Percentiles rank a stretch among this genome's conserved stretches.
These are phyloP conservation scores for Penicillium coprophilum DNA, from an alignment of 495 filamentous ascomycete genomes.

Conservation along the genomic window DNA sequence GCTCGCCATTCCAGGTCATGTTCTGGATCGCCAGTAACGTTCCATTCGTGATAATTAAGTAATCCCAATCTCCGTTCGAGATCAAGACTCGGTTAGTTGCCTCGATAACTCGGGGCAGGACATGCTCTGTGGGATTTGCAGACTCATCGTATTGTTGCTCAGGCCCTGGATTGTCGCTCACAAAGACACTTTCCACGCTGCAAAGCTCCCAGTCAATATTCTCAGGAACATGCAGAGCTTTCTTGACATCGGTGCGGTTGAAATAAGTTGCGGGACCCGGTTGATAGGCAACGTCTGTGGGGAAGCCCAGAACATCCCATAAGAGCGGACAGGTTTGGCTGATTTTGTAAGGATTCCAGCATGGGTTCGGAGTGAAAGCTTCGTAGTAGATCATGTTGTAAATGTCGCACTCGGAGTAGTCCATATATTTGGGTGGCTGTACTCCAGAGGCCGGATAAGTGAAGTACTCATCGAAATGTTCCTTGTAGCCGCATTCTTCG, in stretches of 20 bases:
- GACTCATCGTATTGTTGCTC: slow-evolving; percentile 2
- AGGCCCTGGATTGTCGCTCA: neutral
- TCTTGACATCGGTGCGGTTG: slow-evolving; percentile 8
- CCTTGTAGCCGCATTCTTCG: slow-evolving; percentile 6
- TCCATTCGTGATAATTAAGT: slow-evolving; percentile 38
- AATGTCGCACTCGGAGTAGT: slow-evolving; percentile 6
- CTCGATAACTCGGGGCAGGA: slow-evolving; percentile 1
- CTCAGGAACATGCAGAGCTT: slow-evolving; percentile 1
- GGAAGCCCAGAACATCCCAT: slow-evolving; percentile 6
- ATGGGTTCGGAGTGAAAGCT: neutral
- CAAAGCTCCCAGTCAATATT: slow-evolving; percentile 6
- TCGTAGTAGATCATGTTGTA: slow-evolving; percentile 10
- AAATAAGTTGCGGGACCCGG: neutral
- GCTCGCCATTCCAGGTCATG: slow-evolving; percentile 65
- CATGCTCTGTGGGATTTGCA: slow-evolving; percentile 2
- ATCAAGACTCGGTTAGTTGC: slow-evolving; percentile 1
- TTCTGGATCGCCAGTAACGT: slow-evolving; percentile 64
- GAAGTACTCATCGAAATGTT: slow-evolving; percentile 2
- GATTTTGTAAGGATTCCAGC: slow-evolving; percentile 7
- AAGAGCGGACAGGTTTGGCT: slow-evolving; percentile 1
- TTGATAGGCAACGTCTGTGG: slow-evolving; percentile 4
- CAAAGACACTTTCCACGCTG: slow-evolving; percentile 2
- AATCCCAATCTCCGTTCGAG: slow-evolving; percentile 7
- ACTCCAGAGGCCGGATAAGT: slow-evolving; percentile 8
- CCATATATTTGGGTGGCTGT: neutral